These are phyloP conservation scores for Isoetes engelmannii DNA, from an alignment of 83 land plant genomes.

Conservation along the genomic window DNA sequence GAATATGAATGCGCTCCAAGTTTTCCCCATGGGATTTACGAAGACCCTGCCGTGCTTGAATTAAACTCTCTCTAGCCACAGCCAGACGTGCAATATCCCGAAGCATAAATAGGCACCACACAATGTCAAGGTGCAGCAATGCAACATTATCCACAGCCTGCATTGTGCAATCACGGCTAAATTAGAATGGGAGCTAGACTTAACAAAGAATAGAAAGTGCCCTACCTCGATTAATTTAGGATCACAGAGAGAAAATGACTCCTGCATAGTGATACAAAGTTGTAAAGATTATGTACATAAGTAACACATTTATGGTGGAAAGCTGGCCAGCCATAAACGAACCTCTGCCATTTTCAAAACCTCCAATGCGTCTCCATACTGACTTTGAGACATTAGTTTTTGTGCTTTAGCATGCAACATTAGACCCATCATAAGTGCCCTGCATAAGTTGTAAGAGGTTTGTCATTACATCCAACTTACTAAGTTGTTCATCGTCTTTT, in stretches of 20 bases:
- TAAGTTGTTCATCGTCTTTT: too few species aligned
- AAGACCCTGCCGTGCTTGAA: conserved; percentile 78
- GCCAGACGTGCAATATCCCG: conserved; percentile 72
- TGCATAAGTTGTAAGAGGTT: conserved; percentile 11
- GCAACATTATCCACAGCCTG: conserved; percentile 82
- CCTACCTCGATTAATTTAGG: conserved; percentile 67
- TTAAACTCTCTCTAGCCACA: conserved; percentile 62
- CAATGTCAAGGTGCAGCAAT: conserved; percentile 83
- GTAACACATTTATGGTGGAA: conserved; percentile 1
- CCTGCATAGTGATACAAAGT: conserved; percentile 41
- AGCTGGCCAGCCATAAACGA: conserved; percentile 5
- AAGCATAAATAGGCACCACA: conserved; percentile 94
- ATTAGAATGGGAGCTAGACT: neutral
- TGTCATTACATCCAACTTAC: too few species aligned
- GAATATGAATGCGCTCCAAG: conserved; percentile 50
- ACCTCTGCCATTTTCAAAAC: conserved; percentile 89
- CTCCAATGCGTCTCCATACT: conserved; percentile 76
- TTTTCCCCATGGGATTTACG: conserved; percentile 68
- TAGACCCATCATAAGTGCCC: conserved; percentile 87
- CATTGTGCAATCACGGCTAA: neutral
- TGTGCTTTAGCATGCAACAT: conserved; percentile 88
- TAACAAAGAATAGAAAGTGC: neutral
- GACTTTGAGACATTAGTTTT: conserved; percentile 36
- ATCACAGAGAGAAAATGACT: conserved; percentile 76
- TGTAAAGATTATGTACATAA: neutral